A percentile compares a stretch with the other conserved stretches of the same genome.
These are phyloP conservation scores for Cryptococcus hybrid DNA, from an alignment of 1,284 basidiomycete species.

Conservation along the genomic window DNA sequence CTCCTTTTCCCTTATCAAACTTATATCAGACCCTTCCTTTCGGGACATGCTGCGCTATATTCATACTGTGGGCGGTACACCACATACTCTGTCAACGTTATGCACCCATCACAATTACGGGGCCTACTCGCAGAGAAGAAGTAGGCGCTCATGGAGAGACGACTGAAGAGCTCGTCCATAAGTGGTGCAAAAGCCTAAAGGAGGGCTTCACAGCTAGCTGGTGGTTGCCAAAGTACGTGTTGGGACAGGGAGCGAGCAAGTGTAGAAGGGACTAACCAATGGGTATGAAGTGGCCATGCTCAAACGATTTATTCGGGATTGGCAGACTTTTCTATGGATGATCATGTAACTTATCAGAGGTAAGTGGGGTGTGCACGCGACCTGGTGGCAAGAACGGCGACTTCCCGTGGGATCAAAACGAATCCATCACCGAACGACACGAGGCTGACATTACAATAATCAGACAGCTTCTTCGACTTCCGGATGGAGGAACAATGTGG, in stretches of 20 bases:
- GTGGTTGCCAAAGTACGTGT: slow-evolving; percentile 31
- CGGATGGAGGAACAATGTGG: slow-evolving; percentile 67
- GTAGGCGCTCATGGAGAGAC: slow-evolving; percentile 9
- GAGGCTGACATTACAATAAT: slow-evolving; percentile 48
- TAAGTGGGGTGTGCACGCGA: slow-evolving; percentile 30
- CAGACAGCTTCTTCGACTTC: slow-evolving; percentile 58
- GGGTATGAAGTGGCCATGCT: slow-evolving; percentile 32
- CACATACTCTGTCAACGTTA: slow-evolving; percentile 4
- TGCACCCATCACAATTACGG: slow-evolving; percentile 6
- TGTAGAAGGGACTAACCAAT: background rate
- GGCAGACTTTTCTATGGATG: slow-evolving; percentile 62
- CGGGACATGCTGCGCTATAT: background rate
- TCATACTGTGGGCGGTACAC: slow-evolving; percentile 2
- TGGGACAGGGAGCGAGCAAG: background rate
- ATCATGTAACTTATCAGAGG: slow-evolving; percentile 67
- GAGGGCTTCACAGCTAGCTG: slow-evolving; percentile 36
- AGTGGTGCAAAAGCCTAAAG: slow-evolving; percentile 26
- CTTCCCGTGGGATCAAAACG: background rate
- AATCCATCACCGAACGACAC: background rate
- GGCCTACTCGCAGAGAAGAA: background rate
- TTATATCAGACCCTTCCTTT: background rate
- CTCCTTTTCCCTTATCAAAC: background rate
- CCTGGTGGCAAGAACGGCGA: background rate
- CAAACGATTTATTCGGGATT: slow-evolving; percentile 48
- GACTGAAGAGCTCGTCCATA: slow-evolving; percentile 13